phyloP scores from a whole-genome alignment of 2,329 filamentous ascomycete genomes.

The Fusarium succisae region DNA sequence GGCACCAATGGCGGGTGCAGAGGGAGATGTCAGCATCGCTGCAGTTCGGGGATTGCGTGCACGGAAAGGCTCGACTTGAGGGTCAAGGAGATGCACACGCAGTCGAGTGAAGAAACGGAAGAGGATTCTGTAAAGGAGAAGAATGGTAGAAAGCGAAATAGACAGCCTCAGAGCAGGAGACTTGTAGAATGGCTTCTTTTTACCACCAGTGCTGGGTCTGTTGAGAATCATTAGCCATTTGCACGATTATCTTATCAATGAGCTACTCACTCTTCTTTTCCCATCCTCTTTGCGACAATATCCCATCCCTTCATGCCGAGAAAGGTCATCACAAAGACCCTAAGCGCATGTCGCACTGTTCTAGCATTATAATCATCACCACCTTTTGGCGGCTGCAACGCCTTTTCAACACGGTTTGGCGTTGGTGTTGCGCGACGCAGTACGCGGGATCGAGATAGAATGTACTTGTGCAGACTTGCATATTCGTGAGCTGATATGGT shows the following conservation, averaged over 20 bases:
- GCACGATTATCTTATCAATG: neutral
- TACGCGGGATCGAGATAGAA: slow-evolving; percentile 75
- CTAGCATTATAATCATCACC: slow-evolving; percentile 75
- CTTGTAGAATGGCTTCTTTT: slow-evolving; percentile 66
- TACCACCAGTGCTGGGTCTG: slow-evolving; percentile 42
- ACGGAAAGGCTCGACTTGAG: slow-evolving; percentile 83
- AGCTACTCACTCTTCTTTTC: slow-evolving; percentile 57
- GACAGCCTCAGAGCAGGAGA: slow-evolving; percentile 81
- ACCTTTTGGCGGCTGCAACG: slow-evolving; percentile 46
- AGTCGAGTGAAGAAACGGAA: slow-evolving; percentile 89
- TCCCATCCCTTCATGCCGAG: slow-evolving; percentile 72
- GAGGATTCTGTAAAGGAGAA: slow-evolving; percentile 88
- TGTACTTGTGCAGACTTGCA: slow-evolving; percentile 81
- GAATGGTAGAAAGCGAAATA: slow-evolving; percentile 82
- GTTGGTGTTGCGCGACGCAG: slow-evolving; percentile 65
- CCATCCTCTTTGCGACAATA: slow-evolving; percentile 58
- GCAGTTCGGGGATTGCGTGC: slow-evolving; percentile 82
- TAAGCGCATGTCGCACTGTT: slow-evolving; percentile 74
- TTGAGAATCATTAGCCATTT: slow-evolving; percentile 1
- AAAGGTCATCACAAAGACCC: slow-evolving; percentile 73
- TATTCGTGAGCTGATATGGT: slow-evolving; percentile 89
- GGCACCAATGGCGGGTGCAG: slow-evolving; percentile 90
- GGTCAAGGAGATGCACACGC: slow-evolving; percentile 79
- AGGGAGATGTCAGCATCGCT: slow-evolving; percentile 78
- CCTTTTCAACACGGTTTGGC: slow-evolving; percentile 62